Evolutionary conservation across 257 asterid species (phyloP).

Genomic region (Plectranthus barbatus): DNA sequence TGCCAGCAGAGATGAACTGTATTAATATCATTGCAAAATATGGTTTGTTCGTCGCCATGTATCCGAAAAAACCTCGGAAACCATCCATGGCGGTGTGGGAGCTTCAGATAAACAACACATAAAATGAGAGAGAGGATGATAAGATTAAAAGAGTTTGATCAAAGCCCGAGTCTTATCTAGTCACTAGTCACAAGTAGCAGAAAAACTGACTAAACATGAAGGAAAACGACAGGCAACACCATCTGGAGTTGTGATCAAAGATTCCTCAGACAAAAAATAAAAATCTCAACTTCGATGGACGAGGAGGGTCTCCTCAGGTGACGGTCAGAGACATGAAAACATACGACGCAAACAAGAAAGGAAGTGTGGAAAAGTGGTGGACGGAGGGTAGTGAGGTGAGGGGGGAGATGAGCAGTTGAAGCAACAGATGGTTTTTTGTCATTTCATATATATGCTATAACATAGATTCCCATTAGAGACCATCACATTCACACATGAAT

Average conservation of each 20-base stretch:
- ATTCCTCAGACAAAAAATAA: not conserved
- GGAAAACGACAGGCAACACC: not conserved
- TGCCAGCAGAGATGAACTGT: slow-evolving; percentile 23
- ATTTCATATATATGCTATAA: not conserved
- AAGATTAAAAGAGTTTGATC: not conserved
- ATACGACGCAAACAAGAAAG: no score
- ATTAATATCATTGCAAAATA: slow-evolving; percentile 5
- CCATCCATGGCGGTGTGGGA: slow-evolving; percentile 9
- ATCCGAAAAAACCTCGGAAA: not conserved
- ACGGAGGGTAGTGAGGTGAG: no score
- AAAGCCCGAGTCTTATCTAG: no score
- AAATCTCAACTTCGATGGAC: not conserved
- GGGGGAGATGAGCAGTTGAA: not conserved
- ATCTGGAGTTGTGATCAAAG: not conserved
- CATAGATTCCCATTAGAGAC: not conserved
- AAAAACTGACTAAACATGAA: not conserved
- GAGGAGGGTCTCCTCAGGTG: not conserved
- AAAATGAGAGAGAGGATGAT: not conserved
- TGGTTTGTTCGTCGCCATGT: not conserved
- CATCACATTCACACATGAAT: not conserved
- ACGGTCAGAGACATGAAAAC: not conserved
- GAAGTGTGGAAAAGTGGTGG: no score
- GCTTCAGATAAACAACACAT: not conserved
- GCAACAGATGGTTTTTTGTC: not conserved
- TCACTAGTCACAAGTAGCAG: not conserved